Conservation (phyloP, 257 asterid species). For the Penstemon eatonii region DNA sequence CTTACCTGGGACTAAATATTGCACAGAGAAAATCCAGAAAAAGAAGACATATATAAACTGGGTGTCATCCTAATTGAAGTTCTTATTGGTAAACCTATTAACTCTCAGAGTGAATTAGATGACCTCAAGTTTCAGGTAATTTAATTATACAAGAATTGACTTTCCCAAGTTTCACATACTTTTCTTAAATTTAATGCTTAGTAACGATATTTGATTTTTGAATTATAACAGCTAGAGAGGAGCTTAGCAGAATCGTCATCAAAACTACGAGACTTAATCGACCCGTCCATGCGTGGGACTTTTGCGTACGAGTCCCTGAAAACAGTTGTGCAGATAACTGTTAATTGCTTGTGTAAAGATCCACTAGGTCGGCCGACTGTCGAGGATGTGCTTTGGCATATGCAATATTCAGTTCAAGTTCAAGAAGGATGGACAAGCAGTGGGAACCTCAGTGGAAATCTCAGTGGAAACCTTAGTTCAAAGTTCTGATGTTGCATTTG, state of each 20-base stretch:
- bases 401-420: slow-evolving; percentile 96
- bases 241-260: slow-evolving; percentile 81
- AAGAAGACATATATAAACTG: slow-evolving; percentile 75
- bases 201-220: neutral
- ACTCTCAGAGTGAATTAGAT: slow-evolving; percentile 57
- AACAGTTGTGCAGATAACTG: slow-evolving; percentile 69
- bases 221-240: slow-evolving; percentile 60
- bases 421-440: slow-evolving; percentile 98
- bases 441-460: slow-evolving; percentile 55
- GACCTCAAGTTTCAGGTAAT: slow-evolving; percentile 74
- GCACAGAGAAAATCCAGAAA: slow-evolving; percentile 57
- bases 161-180: neutral
- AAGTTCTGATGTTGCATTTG: slow-evolving; percentile 34
- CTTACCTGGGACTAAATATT: slow-evolving; percentile 4
- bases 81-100: slow-evolving; percentile 64
- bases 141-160: neutral
- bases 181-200: neutral
- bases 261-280: slow-evolving; percentile 64
- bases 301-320: slow-evolving; percentile 87
- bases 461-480: slow-evolving; percentile 58
- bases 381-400: slow-evolving; percentile 97
- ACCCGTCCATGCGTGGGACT: slow-evolving; percentile 81
- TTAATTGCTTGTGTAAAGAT: slow-evolving; percentile 69
- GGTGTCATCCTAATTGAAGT: slow-evolving; percentile 74
- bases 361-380: slow-evolving; percentile 69